Evolutionary conservation across 2,329 filamentous ascomycete genomes (phyloP), one percentile per base, ranked within the genome.

Genomic region (Simplicillium aogashimaense): DNA sequence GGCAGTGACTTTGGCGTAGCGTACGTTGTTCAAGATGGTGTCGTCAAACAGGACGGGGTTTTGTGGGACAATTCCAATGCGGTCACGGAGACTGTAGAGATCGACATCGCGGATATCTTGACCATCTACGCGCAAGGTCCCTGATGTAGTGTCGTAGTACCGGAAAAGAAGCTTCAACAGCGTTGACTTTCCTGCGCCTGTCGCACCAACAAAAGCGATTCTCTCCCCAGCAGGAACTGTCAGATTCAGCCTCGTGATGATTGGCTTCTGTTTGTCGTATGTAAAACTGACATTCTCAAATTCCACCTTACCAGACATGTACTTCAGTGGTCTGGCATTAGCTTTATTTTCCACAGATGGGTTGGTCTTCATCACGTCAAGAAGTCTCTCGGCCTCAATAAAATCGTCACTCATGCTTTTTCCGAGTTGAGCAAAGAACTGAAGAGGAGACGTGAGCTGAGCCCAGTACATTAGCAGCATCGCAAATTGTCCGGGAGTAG

Each of bases 401-500:
- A 79, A 63, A 42, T 76, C 68, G 45, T 69, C 66, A 42, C 72
- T 74, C 45, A 79, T 67, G 37, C 59, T 70, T 50, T 72, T 74
- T 7, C 75, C 73, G 20, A 78, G 58, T 14, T 63, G 61, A 7
- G 74, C 70, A 52, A 87, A 86, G 57, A 83, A 86, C 47, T 79
- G 79, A 39, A 87, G 67, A 2, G 83, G 83, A 2, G 74, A 72
- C 35, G 82, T 81, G 30, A 87, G 67, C 52, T 86, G 82, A 14
- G 74, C 72, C 81, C 85, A 85, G 56, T 86, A 87, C 39, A 80
- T 81, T 44, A 86, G 61, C 13, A 87, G 65, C 60, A 80, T 76
- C 41, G 83, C 77, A 49, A 87, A 86, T 47, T 82, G 71, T 41
- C 82, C 82, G 10, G 82, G 66, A 5, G 74, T 74, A 4, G 75